A percentile compares a stretch with the other conserved stretches of the same genome.
phyloP scores from a whole-genome alignment of 352 stramenopile species.

The Phytophthora ohioensis region DNA sequence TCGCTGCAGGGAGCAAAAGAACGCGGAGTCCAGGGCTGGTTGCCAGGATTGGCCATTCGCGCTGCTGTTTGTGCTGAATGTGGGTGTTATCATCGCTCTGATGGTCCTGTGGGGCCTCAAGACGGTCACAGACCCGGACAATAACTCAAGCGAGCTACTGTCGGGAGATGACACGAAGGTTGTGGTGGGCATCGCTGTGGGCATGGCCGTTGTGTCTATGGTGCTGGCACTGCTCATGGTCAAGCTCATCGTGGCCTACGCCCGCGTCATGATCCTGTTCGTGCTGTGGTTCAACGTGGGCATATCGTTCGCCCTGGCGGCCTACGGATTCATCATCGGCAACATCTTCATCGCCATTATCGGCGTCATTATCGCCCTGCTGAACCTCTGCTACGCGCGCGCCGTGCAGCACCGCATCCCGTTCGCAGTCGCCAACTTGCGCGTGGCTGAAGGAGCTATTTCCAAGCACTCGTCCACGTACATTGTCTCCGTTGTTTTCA shows the following conservation, averaged over 20 bases:
- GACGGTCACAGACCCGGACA: slow-evolving; percentile 54
- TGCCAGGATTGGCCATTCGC: slow-evolving; percentile 87
- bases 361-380: slow-evolving; percentile 62
- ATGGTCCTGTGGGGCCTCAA: slow-evolving; percentile 78
- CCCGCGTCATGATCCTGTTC: slow-evolving; percentile 86
- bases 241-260: slow-evolving; percentile 84
- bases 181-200: slow-evolving; percentile 60
- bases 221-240: slow-evolving; percentile 71
- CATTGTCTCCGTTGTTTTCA: slow-evolving; percentile 85
- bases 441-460: slow-evolving; percentile 89
- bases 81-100: slow-evolving; percentile 75
- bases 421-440: slow-evolving; percentile 94
- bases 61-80: slow-evolving; percentile 80
- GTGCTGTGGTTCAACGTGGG: slow-evolving; percentile 90
- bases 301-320: slow-evolving; percentile 69
- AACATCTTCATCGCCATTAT: slow-evolving; percentile 80
- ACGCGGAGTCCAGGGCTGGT: slow-evolving; percentile 28
- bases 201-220: slow-evolving; percentile 67
- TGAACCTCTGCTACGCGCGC: slow-evolving; percentile 89
- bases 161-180: slow-evolving; percentile 68
- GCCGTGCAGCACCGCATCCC: slow-evolving; percentile 91
- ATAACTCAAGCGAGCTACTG: slow-evolving; percentile 53
- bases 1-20: slow-evolving; percentile 43
- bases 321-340: slow-evolving; percentile 72
- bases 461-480: slow-evolving; percentile 91